Conservation (phyloP, 148 eudicot genomes). For the Selenicereus undatus region DNA sequence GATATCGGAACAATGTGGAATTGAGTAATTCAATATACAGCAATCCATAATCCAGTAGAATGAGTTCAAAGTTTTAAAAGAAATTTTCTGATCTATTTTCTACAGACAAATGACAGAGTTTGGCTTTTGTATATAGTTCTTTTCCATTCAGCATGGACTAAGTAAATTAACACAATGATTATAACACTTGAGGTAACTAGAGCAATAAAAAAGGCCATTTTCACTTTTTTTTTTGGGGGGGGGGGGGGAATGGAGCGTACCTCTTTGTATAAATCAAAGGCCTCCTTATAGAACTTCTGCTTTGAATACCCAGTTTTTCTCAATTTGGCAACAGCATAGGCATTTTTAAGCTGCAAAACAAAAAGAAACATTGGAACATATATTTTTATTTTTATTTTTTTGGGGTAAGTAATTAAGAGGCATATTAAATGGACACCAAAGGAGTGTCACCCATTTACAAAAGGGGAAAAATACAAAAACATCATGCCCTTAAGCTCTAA, state of each 20-base stretch:
- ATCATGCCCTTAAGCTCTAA: no score
- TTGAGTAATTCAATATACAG: not conserved
- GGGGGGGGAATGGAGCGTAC: constrained; percentile 24
- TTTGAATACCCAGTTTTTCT: constrained; percentile 86
- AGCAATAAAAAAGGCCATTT: not conserved
- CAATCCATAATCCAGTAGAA: constrained; percentile 1
- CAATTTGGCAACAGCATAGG: constrained; percentile 73
- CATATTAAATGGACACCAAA: no score
- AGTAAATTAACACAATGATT: not conserved
- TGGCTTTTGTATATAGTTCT: not conserved
- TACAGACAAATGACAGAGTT: not conserved
- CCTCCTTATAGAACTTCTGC: constrained; percentile 73
- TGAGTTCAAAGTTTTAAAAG: not conserved
- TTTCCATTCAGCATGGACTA: constrained; percentile 1
- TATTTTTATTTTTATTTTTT: no score
- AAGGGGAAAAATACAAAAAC: no score
- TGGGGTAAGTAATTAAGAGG: no score
- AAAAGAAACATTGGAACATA: not conserved
- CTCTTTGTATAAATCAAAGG: constrained; percentile 75
- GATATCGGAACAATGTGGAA: not conserved
- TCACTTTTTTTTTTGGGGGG: not conserved
- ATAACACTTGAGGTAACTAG: not conserved
- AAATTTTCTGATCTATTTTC: not conserved
- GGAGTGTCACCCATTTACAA: no score
- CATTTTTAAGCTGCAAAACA: constrained; percentile 78